Base-by-base conservation (phyloP, 2,329 filamentous ascomycete genomes). In the Paraphoma chrysanthemicola region DNA sequence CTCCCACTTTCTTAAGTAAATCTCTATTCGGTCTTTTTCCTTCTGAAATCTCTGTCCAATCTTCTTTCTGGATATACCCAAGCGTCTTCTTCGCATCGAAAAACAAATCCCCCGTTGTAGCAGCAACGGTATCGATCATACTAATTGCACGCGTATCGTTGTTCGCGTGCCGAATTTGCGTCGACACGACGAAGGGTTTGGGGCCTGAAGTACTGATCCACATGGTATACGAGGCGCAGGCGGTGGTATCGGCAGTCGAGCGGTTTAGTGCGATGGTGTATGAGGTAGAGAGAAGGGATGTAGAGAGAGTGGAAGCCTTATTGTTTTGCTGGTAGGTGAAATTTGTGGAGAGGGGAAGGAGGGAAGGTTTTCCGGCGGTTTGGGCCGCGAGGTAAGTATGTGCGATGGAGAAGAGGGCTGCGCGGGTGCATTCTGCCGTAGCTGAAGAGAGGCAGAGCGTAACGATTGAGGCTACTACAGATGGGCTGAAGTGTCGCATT, bases 321-420 rank as follows among this genome's bases (percentile, higher is more conserved):
- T 73, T 73, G 62, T 70, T 71, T 50, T 71, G 63, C 41, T 66
- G 68, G 56, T 72, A 70, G 7, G 64, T 69, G 58, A 73, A 73
- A 49, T 64, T 68, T 9, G 53, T 50, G 4, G 61, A 55, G 7
- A 72, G 61, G n/a, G 59, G 63, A n/a, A 72, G 63, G 5, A 41
- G 52, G 23, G 44, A 44, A 30, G 56, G 53, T 12, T 63, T 66
- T 30, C 69, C 68, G 6, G 60, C 46, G 14, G 48, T 58, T 56
- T 72, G 69, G 3, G 69, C 69, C 6, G 58, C 46, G 43, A 73
- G 50, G 46, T 72, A 72, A 36, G 59, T 60, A 16, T 68, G n/a
- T 9, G 70, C 68, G 1, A 64, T 61, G 18, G 63, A 53, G 7
- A 71, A 59, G 9, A 73, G 64, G n/a, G 62, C 63, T 44, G 65